phyloP scores from a whole-genome alignment of 371 early-diverging fungal genomes.

The Haplosporangium sp. region DNA sequence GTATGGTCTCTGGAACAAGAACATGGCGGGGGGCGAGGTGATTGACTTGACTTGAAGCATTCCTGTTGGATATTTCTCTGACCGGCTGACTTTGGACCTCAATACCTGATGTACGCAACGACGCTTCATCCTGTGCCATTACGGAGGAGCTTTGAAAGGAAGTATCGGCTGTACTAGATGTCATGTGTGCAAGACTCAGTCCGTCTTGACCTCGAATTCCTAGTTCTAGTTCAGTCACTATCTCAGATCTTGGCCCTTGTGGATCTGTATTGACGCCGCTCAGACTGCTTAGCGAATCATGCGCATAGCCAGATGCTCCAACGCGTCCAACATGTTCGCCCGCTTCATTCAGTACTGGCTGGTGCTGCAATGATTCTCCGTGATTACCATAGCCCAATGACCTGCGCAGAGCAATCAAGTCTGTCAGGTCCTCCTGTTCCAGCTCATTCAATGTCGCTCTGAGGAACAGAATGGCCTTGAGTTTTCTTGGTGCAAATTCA shows the following conservation, averaged over 20 bases:
- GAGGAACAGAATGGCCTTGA: slow-evolving; percentile 38
- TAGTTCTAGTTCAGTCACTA: too few species aligned
- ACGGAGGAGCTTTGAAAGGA: background rate
- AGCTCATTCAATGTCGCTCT: slow-evolving; percentile 36
- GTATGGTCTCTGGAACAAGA: slow-evolving; percentile 38
- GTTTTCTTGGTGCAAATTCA: slow-evolving; percentile 13
- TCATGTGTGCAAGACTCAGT: too few species aligned
- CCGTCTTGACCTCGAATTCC: too few species aligned
- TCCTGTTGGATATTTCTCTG: background rate
- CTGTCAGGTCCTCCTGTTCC: slow-evolving; percentile 43
- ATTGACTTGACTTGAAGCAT: background rate
- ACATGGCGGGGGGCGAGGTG: slow-evolving; percentile 16
- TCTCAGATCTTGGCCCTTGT: background rate
- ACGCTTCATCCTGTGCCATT: background rate
- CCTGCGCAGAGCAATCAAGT: slow-evolving; percentile 21
- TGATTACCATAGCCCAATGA: slow-evolving; percentile 15
- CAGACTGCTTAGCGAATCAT: background rate
- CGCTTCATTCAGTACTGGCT: slow-evolving; percentile 25
- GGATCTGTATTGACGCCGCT: background rate
- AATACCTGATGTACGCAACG: too few species aligned
- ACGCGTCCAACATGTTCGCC: slow-evolving; percentile 20
- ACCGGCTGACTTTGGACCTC: background rate
- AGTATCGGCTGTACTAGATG: too few species aligned
- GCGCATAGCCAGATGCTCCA: slow-evolving; percentile 23
- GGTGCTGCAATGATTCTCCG: background rate